Base-by-base conservation (phyloP, 139 green algal genomes). In the Edaphochlamys debaryana region DNA sequence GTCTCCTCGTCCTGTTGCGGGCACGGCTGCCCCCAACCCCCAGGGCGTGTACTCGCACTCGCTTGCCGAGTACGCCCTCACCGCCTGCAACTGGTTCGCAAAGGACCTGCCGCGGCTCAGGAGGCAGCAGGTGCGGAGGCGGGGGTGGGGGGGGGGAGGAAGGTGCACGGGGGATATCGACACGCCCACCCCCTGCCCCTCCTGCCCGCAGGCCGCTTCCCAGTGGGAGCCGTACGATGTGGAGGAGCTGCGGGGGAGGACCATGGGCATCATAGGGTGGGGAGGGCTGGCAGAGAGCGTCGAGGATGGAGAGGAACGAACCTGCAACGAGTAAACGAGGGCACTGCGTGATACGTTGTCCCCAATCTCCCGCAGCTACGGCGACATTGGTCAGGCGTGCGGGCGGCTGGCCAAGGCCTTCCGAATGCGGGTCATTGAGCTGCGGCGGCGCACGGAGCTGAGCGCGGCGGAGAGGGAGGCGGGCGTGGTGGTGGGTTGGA, bases 31-130 rank as follows among this genome's bases (percentile, higher is more conserved):
- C n/a, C 45, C 25, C 11, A 3, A 4, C 19, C 48, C 66, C 37
- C 83, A 90, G 80, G 94, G 95, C 19, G 91, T 91, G 30, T 98
- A 94, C 91, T 93, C 80, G 64, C 89, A 95, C 80, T 93, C 87
- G 11, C 85, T 98, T 29, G 94, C 94, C 27, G 95, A 98, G 91
- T 98, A 92, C 76, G 86, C 82, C 20, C 76, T 98, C 22, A 90
- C 91, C 22, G 91, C 84, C 11, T 95, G 90, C 89, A 94, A 89
- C 80, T 96, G 77, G 56, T 98, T 98, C 82, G 95, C 95, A 1
- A 95, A 95, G 83, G 88, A 96, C 80, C 66, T 96, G 37, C 90
- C 91, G 17, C 76, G 92, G 1, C 75, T 97, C 67, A 69, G 85
- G 67, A 70, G 70, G 4, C 77, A 88, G 30, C 86, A 92, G 75